Conservation (phyloP, 768 basidiomycete species). For the Suillus variegatus region DNA sequence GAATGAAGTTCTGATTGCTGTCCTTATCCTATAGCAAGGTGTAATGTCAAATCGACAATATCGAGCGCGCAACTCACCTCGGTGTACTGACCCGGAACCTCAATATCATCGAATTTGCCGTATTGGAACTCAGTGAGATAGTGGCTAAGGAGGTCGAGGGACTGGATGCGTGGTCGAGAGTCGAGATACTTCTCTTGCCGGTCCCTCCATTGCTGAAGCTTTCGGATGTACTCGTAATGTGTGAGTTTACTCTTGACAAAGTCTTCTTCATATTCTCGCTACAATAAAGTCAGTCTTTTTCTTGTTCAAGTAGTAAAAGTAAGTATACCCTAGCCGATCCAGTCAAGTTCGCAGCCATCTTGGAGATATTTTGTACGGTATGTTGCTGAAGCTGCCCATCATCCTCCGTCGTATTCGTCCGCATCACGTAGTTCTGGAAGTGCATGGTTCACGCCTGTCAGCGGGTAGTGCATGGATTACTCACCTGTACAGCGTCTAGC, state of each 20-base stretch:
- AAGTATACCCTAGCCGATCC: conserved; percentile 55
- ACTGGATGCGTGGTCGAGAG: conserved; percentile 77
- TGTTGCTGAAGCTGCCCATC: conserved; percentile 61
- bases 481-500: conserved; percentile 83
- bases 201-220: conserved; percentile 92
- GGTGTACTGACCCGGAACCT: conserved; percentile 98
- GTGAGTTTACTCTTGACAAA: conserved; percentile 79
- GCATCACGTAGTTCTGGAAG: conserved; percentile 63
- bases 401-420: conserved; percentile 67
- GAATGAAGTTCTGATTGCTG: conserved; percentile 85
- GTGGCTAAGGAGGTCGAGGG: conserved; percentile 84
- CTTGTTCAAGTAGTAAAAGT: conserved; percentile 20
- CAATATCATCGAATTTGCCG: conserved; percentile 95
- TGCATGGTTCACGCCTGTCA: not conserved
- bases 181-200: conserved; percentile 86
- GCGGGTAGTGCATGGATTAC: conserved; percentile 14
- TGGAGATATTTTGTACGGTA: conserved; percentile 56
- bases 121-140: conserved; percentile 98
- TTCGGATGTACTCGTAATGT: conserved; percentile 84
- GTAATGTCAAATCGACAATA: not conserved
- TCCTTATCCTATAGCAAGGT: conserved; percentile 80
- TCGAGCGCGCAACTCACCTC: conserved; percentile 55
- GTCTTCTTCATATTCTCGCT: conserved; percentile 92
- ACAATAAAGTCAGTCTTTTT: conserved; percentile 11
- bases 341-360: conserved; percentile 63